These are phyloP conservation scores for Picea sitchensis DNA, from an alignment of 75 land plant species.

Conservation along the genomic window DNA sequence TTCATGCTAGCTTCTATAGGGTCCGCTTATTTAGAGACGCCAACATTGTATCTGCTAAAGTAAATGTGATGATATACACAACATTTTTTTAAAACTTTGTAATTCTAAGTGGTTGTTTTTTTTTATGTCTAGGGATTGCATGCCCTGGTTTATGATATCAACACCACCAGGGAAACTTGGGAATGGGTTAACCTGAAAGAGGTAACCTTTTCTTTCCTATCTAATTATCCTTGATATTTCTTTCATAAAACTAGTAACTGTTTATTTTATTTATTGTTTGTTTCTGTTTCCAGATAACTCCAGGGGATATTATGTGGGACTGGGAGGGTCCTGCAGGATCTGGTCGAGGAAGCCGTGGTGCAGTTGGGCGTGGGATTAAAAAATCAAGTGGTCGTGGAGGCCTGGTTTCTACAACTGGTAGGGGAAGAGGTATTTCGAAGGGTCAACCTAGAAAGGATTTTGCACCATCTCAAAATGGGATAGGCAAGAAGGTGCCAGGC, in stretches of 20 bases:
- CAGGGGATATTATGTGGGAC: slow-evolving; percentile 33
- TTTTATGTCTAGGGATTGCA: slow-evolving; percentile 54
- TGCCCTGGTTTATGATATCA: slow-evolving; percentile 75
- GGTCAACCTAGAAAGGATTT: slow-evolving; percentile 17
- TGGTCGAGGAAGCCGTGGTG: slow-evolving; percentile 24
- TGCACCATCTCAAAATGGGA: slow-evolving; percentile 41
- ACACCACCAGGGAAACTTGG: slow-evolving; percentile 71
- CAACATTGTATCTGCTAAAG: background rate
- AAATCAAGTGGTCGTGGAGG: slow-evolving; percentile 39
- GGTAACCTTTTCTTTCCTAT: slow-evolving; percentile 24
- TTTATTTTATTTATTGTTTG: background rate
- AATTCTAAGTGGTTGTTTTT: slow-evolving; percentile 1
- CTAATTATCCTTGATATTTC: background rate
- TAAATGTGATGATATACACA: background rate
- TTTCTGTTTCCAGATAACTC: slow-evolving; percentile 24
- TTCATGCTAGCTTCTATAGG: background rate
- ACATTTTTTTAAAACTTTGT: background rate
- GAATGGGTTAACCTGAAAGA: slow-evolving; percentile 93
- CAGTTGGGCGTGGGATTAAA: slow-evolving; percentile 51
- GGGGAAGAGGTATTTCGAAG: slow-evolving; percentile 28
- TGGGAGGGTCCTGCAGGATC: slow-evolving; percentile 36
- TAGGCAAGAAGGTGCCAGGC: slow-evolving; percentile 27
- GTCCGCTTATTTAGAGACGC: background rate
- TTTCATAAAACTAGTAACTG: background rate
- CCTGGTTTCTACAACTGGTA: slow-evolving; percentile 13